phyloP scores from a whole-genome alignment of 768 basidiomycete genomes.

The Boletus vermiculosoides region DNA sequence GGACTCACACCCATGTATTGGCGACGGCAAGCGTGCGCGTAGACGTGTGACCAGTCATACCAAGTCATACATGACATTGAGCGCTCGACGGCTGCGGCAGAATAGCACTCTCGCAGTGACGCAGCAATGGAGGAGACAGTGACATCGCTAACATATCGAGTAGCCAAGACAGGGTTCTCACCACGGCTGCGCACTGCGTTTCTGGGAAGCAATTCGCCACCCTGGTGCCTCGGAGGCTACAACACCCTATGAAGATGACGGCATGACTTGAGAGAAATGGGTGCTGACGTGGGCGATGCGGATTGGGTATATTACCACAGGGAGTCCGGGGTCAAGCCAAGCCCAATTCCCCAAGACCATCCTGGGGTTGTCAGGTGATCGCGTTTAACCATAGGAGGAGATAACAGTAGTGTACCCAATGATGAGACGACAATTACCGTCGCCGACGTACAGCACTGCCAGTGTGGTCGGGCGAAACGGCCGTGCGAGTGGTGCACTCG shows the following conservation, averaged over 20 bases:
- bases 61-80: not conserved
- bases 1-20: not conserved
- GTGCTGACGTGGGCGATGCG: not conserved
- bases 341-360: not conserved
- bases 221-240: conserved; percentile 11
- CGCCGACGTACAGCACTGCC: not conserved
- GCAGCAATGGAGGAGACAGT: not conserved
- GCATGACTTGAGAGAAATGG: not conserved
- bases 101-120: not conserved
- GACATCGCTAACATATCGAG: not conserved
- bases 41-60: not conserved
- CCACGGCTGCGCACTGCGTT: not conserved
- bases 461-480: not conserved
- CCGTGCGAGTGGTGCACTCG: not conserved
- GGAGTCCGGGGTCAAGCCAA: conserved; percentile 18
- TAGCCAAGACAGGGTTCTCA: not conserved
- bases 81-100: not conserved
- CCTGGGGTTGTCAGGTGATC: not conserved
- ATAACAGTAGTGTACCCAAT: not conserved
- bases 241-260: conserved; percentile 21
- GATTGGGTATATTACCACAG: not conserved
- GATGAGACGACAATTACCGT: too few relatives aligned
- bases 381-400: not conserved
- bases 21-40: not conserved
- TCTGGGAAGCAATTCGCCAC: not conserved